A percentile compares a stretch with the other conserved stretches of the same genome.
phyloP scores from a whole-genome alignment of 164 flowering plant genomes.

The Magnolia changhungtana region DNA sequence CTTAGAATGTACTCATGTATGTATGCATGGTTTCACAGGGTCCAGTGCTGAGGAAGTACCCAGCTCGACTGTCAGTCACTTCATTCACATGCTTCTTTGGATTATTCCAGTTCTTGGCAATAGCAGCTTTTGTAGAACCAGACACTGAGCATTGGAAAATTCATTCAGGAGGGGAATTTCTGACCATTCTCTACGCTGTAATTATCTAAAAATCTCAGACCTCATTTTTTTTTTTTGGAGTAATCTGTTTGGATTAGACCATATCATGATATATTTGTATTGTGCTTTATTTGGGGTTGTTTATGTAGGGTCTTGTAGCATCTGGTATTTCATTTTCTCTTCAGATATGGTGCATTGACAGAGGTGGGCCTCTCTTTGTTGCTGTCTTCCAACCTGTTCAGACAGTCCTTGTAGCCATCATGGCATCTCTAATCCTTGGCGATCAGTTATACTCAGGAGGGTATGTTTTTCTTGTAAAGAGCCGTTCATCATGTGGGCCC shows the following conservation, averaged over 20 bases:
- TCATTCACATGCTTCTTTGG: slow-evolving; percentile 80
- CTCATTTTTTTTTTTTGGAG: neutral
- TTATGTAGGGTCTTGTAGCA: slow-evolving; percentile 60
- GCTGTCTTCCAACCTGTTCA: slow-evolving; percentile 78
- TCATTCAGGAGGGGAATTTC: slow-evolving; percentile 57
- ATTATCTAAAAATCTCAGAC: slow-evolving; percentile 3
- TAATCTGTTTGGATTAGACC: neutral
- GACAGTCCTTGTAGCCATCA: slow-evolving; percentile 62
- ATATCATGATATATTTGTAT: neutral
- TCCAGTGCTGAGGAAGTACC: slow-evolving; percentile 67
- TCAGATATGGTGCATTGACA: slow-evolving; percentile 82
- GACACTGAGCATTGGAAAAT: slow-evolving; percentile 58
- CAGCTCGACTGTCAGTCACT: slow-evolving; percentile 77
- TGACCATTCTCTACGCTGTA: slow-evolving; percentile 73
- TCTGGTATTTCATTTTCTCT: slow-evolving; percentile 66
- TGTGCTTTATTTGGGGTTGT: neutral
- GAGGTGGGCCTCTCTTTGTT: slow-evolving; percentile 71
- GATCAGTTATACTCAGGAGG: slow-evolving; percentile 73
- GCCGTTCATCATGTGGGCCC: too few species aligned
- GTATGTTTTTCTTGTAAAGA: slow-evolving; percentile 26
- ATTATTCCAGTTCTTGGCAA: slow-evolving; percentile 56
- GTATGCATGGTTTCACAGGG: slow-evolving; percentile 39
- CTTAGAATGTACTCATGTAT: neutral
- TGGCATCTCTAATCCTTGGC: slow-evolving; percentile 69
- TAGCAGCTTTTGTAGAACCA: slow-evolving; percentile 55